Evolutionary conservation across 306 rosid genomes (phyloP).

Genomic region (Boehmeria nivea): DNA sequence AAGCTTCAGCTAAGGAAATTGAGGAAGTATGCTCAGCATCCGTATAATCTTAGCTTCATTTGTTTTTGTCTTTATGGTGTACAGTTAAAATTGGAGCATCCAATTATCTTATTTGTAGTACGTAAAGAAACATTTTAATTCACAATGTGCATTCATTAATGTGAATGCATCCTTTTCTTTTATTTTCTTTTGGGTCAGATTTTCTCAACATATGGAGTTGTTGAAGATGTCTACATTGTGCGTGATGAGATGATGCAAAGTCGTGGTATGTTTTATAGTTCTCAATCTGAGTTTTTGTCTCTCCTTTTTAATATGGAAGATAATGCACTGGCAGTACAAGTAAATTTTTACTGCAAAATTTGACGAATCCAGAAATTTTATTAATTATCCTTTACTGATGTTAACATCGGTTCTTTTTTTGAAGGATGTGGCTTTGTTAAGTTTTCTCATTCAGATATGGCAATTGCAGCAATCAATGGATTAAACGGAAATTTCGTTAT

Average conservation of each 20-base stretch:
- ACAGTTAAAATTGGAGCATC: not conserved
- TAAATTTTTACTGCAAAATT: too few relatives aligned
- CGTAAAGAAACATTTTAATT: too few relatives aligned
- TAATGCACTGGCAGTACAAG: too few relatives aligned
- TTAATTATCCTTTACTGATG: constrained; percentile 12
- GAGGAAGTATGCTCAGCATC: constrained; percentile 57
- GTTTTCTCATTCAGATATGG: constrained; percentile 69
- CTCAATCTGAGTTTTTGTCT: not conserved
- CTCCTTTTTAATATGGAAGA: not conserved
- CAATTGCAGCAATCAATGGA: constrained; percentile 74
- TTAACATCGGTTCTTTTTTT: constrained; percentile 25
- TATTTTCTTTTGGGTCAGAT: constrained; percentile 45
- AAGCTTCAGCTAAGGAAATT: constrained; percentile 57
- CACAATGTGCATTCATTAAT: not conserved
- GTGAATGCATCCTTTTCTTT: not conserved
- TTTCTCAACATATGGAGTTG: constrained; percentile 68
- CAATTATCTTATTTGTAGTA: not conserved
- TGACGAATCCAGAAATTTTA: not conserved
- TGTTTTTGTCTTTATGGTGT: not conserved
- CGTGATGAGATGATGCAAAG: constrained; percentile 38
- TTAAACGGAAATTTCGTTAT: constrained; percentile 56
- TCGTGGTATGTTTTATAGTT: constrained; percentile 56
- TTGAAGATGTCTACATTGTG: constrained; percentile 61
- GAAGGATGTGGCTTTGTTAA: constrained; percentile 72
- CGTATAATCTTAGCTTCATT: constrained; percentile 13